phyloP scores from a whole-genome alignment of 2,329 filamentous ascomycete species.

The Macroventuria anomochaeta region DNA sequence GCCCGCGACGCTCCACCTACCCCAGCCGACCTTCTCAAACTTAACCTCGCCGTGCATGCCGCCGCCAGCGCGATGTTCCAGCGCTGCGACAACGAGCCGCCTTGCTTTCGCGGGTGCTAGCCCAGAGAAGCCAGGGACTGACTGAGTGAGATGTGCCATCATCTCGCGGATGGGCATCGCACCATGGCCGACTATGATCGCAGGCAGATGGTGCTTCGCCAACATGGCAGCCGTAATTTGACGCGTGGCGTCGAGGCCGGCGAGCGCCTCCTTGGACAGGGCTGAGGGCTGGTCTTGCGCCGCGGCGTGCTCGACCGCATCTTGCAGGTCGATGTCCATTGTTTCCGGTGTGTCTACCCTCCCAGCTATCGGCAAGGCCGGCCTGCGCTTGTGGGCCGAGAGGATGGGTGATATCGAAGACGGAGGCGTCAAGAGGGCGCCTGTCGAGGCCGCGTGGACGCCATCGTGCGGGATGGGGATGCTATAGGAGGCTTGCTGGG shows the following conservation, averaged over 20 bases:
- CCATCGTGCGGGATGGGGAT: conserved; percentile 43
- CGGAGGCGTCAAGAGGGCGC: conserved; percentile 82
- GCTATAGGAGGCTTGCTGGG: conserved; percentile 31
- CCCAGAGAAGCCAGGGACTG: conserved; percentile 88
- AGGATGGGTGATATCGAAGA: conserved; percentile 93
- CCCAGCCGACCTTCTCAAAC: conserved; percentile 98
- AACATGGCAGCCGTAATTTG: conserved; percentile 85
- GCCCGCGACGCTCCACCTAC: conserved; percentile 79
- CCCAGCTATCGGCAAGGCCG: conserved; percentile 52
- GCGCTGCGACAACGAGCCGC: conserved; percentile 86
- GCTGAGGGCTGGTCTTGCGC: conserved; percentile 52
- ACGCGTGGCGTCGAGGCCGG: conserved; percentile 72
- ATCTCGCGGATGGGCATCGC: conserved; percentile 93
- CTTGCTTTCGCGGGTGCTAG: conserved; percentile 90
- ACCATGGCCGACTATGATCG: conserved; percentile 87
- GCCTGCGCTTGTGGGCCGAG: conserved; percentile 77
- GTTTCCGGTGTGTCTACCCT: conserved; percentile 60
- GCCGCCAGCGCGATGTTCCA: conserved; percentile 76
- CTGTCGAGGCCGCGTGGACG: conserved; percentile 29
- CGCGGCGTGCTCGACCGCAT: conserved; percentile 63
- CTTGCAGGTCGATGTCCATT: conserved; percentile 86
- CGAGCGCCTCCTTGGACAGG: conserved; percentile 60
- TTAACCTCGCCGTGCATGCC: conserved; percentile 72
- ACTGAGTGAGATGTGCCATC: conserved; percentile 91
- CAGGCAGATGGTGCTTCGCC: conserved; percentile 87